Conservation (phyloP, 352 stramenopile species). For the Phytophthora kernoviae region DNA sequence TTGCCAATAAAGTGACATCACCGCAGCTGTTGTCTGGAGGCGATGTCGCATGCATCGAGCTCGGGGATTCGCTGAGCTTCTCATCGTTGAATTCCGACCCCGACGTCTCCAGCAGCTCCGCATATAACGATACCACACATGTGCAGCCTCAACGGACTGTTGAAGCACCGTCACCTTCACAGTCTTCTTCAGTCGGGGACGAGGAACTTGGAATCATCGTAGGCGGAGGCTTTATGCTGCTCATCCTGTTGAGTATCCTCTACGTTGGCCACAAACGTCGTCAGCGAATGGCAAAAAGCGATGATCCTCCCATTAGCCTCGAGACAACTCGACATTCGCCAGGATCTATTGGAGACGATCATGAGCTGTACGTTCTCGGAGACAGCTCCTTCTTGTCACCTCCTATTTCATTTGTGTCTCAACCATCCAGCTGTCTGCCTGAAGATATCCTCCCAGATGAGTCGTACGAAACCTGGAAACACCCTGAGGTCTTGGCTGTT, state of each 20-base stretch:
- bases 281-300: constrained; percentile 18
- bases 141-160: constrained; percentile 16
- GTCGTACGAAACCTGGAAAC: constrained; percentile 26
- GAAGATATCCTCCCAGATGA: not conserved
- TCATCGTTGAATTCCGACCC: constrained; percentile 9
- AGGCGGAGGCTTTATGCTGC: constrained; percentile 19
- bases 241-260: constrained; percentile 26
- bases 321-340: constrained; percentile 15
- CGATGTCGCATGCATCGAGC: constrained; percentile 12
- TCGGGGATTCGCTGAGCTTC: constrained; percentile 13
- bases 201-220: constrained; percentile 33
- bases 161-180: constrained; percentile 11
- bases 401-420: constrained; percentile 27
- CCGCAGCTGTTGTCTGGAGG: not conserved
- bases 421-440: constrained; percentile 13
- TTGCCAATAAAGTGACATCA: constrained; percentile 6
- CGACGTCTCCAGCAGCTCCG: constrained; percentile 1
- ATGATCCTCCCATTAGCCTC: constrained; percentile 5
- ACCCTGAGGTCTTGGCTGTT: constrained; percentile 24
- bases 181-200: constrained; percentile 17
- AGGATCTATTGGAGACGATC: not conserved
- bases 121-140: not conserved
- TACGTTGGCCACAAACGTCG: constrained; percentile 27
- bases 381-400: constrained; percentile 19
- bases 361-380: constrained; percentile 27